A percentile compares a stretch with the other conserved stretches of the same genome.
phyloP scores from a whole-genome alignment of 1,284 basidiomycete genomes.

The Ceratobasidium sp. region DNA sequence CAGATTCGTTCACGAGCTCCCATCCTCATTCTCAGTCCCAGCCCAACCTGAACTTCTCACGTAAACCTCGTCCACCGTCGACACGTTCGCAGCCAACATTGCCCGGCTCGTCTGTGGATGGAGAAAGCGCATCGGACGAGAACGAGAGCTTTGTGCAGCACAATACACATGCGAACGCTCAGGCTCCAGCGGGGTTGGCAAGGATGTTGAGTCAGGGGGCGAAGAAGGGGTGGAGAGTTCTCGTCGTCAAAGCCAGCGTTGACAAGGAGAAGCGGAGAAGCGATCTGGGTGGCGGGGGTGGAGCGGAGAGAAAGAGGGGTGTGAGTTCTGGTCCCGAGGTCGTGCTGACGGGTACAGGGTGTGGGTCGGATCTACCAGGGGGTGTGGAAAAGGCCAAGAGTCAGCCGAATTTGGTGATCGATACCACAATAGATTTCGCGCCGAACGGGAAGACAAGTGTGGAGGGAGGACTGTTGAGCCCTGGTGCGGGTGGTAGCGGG shows the following conservation, averaged over 20 bases:
- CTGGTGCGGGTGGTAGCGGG: background rate
- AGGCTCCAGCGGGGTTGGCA: background rate
- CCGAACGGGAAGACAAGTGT: conserved; percentile 4
- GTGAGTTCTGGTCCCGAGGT: conserved; percentile 10
- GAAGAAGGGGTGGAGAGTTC: conserved; percentile 22
- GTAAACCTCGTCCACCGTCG: conserved; percentile 1
- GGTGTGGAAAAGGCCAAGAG: conserved; percentile 13
- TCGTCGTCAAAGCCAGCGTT: conserved; percentile 5
- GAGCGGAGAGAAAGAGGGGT: background rate
- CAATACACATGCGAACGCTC: conserved; percentile 8
- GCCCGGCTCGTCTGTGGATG: background rate
- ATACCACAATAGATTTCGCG: background rate
- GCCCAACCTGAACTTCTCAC: background rate
- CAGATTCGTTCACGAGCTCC: conserved; percentile 31
- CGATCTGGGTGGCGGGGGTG: background rate
- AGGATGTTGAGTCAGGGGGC: conserved; percentile 24
- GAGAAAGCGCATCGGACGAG: conserved; percentile 12
- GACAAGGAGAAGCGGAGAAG: background rate
- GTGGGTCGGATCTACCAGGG: background rate
- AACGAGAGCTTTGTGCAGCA: conserved; percentile 8
- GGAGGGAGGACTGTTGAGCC: conserved; percentile 6
- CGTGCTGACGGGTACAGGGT: background rate
- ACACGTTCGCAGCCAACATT: conserved; percentile 9
- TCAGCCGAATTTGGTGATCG: conserved; percentile 35
- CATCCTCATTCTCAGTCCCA: conserved; percentile 1